Conservation (phyloP, 2,329 filamentous ascomycete species). For the Talaromyces sp. region DNA sequence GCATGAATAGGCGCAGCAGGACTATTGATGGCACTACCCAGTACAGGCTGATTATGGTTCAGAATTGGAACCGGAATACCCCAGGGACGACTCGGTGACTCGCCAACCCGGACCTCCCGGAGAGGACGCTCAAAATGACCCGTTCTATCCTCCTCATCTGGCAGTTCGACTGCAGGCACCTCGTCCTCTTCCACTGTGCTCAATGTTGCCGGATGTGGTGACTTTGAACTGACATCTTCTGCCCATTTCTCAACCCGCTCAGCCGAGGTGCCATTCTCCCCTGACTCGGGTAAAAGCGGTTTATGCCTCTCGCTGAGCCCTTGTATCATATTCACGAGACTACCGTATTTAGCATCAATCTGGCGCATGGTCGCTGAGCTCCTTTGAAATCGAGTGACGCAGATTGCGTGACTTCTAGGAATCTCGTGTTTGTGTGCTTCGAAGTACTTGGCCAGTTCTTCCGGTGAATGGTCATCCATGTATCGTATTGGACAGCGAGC, state of each 20-base stretch:
- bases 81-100: conserved; percentile 91
- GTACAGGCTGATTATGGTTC: conserved; percentile 34
- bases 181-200: conserved; percentile 40
- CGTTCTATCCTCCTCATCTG: conserved; percentile 57
- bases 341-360: conserved; percentile 87
- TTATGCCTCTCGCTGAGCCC: conserved; percentile 84
- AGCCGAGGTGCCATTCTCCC: conserved; percentile 49
- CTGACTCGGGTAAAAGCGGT: conserved; percentile 67
- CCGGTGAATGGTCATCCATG: conserved; percentile 85
- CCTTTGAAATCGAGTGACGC: conserved; percentile 77
- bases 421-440: conserved; percentile 94
- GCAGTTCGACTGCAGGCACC: neutral
- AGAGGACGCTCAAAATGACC: conserved; percentile 79
- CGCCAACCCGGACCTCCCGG: conserved; percentile 86
- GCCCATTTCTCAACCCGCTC: conserved; percentile 85
- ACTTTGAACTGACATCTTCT: conserved; percentile 64
- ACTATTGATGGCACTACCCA: conserved; percentile 27
- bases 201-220: conserved; percentile 38
- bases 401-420: conserved; percentile 88
- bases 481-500: conserved; percentile 88
- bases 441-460: conserved; percentile 90
- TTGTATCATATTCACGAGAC: conserved; percentile 86
- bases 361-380: conserved; percentile 81
- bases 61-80: conserved; percentile 75
- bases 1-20: conserved; percentile 23